Base-by-base conservation (phyloP, 495 filamentous ascomycete species). In the Tuber borchii region DNA sequence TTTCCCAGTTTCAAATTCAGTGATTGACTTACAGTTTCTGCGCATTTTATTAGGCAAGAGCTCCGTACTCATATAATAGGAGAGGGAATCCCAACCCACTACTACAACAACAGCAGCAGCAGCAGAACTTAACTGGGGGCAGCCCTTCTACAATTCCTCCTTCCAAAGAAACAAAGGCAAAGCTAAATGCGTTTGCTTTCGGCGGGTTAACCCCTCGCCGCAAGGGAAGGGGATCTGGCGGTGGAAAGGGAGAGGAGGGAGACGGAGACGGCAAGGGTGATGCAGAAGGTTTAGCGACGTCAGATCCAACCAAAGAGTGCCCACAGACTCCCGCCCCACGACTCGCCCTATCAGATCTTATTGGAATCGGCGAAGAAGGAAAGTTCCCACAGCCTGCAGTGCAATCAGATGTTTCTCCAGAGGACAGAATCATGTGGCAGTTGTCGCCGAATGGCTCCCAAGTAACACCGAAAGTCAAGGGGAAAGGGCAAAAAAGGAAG, bases 331-430 rank as follows among this genome's bases (percentile, higher is more conserved):
- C 95, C 0, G 89, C 90, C 26, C 89, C 89, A 43, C 88, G 91
- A 68, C 85, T 96, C 46, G 89, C 92, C 69, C 88, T 97, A 78
- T 90, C 90, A 44, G 93, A 97, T 76, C 86, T 98, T 34, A 91
- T 97, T 75, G 90, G 91, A 65, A 90, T 90, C 80, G 86, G 88
- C 51, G 92, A 94, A 71, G 83, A 82, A 42, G 80, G 71, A 73
- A 72, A 82, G 79, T n/a, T 80, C 82, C 82, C 86, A 71, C 84
- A 84, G 65, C 81, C 81, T 69, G 82, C 83, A 42, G 82, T 84
- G 71, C 82, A 82, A 72, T 78, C 83, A 73, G 85, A 88, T 71
- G 77, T 85, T 46, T 91, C 91, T 12, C 90, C 91, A 0, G 90
- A 92, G 75, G 92, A 94, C 73, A 88, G 90, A 77, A 86, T 93